A percentile compares a stretch with the other conserved stretches of the same genome.
These are phyloP conservation scores for Plasmodium ovale DNA, from an alignment of 169 alveolate genomes.

Conservation along the genomic window DNA sequence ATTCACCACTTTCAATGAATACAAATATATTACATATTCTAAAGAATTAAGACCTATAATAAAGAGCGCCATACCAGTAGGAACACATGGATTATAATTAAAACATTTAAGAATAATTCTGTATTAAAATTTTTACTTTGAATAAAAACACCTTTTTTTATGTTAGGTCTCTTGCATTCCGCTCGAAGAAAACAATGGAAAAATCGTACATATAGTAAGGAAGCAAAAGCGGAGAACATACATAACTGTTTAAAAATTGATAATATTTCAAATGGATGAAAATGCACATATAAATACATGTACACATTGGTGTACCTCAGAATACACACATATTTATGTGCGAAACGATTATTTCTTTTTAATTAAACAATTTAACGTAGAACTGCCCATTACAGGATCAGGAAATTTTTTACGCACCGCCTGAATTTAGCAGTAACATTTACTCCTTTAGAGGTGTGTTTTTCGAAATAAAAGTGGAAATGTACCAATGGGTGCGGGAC, in stretches of 20 bases:
- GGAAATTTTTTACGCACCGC: conserved; percentile 81
- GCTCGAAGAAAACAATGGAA: conserved; percentile 70
- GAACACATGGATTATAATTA: conserved; percentile 1
- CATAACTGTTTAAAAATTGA: not conserved
- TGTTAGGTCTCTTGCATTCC: conserved; percentile 74
- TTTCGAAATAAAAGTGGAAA: conserved; percentile 84
- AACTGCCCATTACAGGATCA: conserved; percentile 80
- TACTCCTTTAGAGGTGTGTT: conserved; percentile 85
- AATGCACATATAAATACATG: not conserved
- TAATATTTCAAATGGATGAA: not conserved
- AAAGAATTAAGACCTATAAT: conserved; percentile 75
- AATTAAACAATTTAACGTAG: conserved; percentile 52
- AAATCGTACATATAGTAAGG: conserved; percentile 69
- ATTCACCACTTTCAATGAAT: conserved; percentile 50
- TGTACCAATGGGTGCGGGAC: conserved; percentile 84
- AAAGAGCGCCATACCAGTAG: conserved; percentile 72
- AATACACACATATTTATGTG: not conserved
- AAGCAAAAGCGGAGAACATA: not conserved
- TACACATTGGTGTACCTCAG: not conserved
- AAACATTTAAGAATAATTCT: not conserved
- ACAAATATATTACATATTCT: conserved; percentile 66
- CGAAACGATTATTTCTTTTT: not conserved
- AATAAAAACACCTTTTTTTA: conserved; percentile 9
- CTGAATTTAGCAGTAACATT: conserved; percentile 85
- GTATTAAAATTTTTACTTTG: not conserved